A percentile compares a stretch with the other conserved stretches of the same genome.
Conservation (phyloP, 2,329 filamentous ascomycete species). For the Exophiala mesophila region DNA sequence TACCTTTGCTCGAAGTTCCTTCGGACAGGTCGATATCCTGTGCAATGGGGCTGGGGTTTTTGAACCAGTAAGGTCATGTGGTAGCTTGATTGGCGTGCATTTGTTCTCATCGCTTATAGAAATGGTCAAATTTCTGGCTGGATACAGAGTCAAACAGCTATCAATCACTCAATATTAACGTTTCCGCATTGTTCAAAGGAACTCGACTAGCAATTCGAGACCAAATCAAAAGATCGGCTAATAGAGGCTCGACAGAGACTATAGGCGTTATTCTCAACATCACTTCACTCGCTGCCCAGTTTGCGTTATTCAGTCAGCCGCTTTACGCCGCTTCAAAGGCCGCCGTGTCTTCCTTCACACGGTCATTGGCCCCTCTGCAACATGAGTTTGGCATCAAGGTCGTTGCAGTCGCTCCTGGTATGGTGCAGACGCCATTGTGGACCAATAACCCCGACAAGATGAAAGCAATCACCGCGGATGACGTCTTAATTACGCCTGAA, state of each 20-base stretch:
- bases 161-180: conserved; percentile 45
- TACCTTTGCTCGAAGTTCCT: conserved; percentile 43
- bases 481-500: conserved; percentile 56
- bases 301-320: conserved; percentile 35
- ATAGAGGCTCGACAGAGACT: conserved; percentile 29
- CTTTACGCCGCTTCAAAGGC: conserved; percentile 48
- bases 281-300: conserved; percentile 44
- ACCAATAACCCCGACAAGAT: conserved; percentile 57
- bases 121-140: conserved; percentile 14
- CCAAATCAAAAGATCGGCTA: conserved; percentile 29
- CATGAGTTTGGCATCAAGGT: conserved; percentile 49
- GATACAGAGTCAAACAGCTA: conserved; percentile 40
- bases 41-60: conserved; percentile 42
- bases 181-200: conserved; percentile 47
- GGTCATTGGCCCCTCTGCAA: conserved; percentile 48
- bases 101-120: background rate
- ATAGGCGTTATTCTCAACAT: conserved; percentile 42
- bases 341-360: conserved; percentile 45
- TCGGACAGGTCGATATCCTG: conserved; percentile 44
- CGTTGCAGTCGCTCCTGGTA: conserved; percentile 56
- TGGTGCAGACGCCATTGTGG: conserved; percentile 59
- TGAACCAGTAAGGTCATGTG: conserved; percentile 27
- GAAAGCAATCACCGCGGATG: conserved; percentile 44
- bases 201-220: conserved; percentile 47
- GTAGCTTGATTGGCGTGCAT: background rate